Evolutionary conservation across 2,329 filamentous ascomycete species (phyloP), one percentile per base, ranked within the genome.

Genomic region (Clonostachys sp.): DNA sequence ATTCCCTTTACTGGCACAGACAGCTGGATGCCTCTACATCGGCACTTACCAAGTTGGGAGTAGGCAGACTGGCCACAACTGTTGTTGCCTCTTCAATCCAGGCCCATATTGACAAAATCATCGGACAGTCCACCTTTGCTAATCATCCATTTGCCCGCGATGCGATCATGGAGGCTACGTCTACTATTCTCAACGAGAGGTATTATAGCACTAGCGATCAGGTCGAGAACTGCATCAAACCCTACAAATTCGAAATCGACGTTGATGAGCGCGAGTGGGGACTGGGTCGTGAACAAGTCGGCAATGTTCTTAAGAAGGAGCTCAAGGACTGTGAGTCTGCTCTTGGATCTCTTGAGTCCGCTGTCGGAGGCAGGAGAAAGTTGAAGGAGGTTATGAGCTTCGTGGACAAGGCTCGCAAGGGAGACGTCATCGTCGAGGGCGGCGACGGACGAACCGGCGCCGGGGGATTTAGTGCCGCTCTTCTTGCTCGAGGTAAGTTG

Each of bases 141-240:
- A 82, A 85, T 41, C 94, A 99, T 60, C 94, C 95, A 1, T 96
- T 94, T 58, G 94, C 94, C 10, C 86, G 89, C 35, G 84, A 94
- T 64, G 89, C 90, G n/a, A 97, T 99, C 54, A 87, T 84, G 43
- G 91, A 96, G 57, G 91, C 94, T 1, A 90, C 91, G 2, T 87
- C 89, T 1, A 87, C 83, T 24, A 97, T 99, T 46, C 72, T 99
- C 12, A 94, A 94, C 54, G 94, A 99, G 59, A 80, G 92, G 13
- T 96, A 95, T 53, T 97, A 96, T 70, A 94, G 92, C 67, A 99
- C 95, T 2, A 94, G 89, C 53, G 95, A 99, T 60, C 94, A 97
- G 68, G 89, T 99, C 1, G 94, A 99, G 66, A 97, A 97, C 62
- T 99, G 92, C 63, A 95, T 99, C 68, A 99, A 99, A 67, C 94